phyloP scores from a whole-genome alignment of 148 eudicot genomes.

The Camellia japonica region DNA sequence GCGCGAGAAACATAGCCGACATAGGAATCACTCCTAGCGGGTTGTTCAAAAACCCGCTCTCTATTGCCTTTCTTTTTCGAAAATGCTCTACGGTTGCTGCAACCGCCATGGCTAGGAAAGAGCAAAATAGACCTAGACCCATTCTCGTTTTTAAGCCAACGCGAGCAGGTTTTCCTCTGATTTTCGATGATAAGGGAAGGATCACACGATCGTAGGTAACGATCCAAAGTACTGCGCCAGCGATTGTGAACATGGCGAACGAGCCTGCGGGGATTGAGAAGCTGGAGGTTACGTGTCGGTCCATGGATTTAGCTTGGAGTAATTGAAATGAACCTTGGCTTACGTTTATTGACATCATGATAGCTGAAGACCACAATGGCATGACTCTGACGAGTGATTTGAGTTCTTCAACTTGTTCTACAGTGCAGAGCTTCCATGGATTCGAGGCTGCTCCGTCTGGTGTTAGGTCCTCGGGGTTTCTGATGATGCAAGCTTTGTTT shows the following conservation, averaged over 20 bases:
- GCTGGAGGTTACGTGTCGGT: slow-evolving; percentile 54
- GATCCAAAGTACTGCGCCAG: slow-evolving; percentile 58
- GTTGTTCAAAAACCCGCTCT: slow-evolving; percentile 35
- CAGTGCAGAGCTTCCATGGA: slow-evolving; percentile 61
- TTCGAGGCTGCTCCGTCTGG: slow-evolving; percentile 41
- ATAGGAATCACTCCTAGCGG: slow-evolving; percentile 39
- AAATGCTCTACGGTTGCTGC: slow-evolving; percentile 62
- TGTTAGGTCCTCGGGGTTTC: slow-evolving; percentile 44
- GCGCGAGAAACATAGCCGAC: slow-evolving; percentile 80
- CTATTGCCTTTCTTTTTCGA: slow-evolving; percentile 47
- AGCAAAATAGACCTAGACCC: slow-evolving; percentile 67
- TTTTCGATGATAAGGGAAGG: slow-evolving; percentile 70
- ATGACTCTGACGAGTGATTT: slow-evolving; percentile 62
- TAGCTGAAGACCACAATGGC: slow-evolving; percentile 73
- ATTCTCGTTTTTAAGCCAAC: slow-evolving; percentile 58
- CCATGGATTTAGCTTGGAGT: slow-evolving; percentile 69
- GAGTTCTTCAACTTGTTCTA: slow-evolving; percentile 72
- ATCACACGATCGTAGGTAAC: slow-evolving; percentile 62
- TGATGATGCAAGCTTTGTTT: slow-evolving; percentile 71
- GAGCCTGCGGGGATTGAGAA: slow-evolving; percentile 84
- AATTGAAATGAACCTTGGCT: slow-evolving; percentile 51
- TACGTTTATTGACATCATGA: slow-evolving; percentile 58
- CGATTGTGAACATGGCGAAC: slow-evolving; percentile 52
- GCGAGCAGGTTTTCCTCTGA: slow-evolving; percentile 48
- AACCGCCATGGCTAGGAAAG: slow-evolving; percentile 51